Conservation (phyloP, 139 green algal species). For the Pedinophyceae sp. region DNA sequence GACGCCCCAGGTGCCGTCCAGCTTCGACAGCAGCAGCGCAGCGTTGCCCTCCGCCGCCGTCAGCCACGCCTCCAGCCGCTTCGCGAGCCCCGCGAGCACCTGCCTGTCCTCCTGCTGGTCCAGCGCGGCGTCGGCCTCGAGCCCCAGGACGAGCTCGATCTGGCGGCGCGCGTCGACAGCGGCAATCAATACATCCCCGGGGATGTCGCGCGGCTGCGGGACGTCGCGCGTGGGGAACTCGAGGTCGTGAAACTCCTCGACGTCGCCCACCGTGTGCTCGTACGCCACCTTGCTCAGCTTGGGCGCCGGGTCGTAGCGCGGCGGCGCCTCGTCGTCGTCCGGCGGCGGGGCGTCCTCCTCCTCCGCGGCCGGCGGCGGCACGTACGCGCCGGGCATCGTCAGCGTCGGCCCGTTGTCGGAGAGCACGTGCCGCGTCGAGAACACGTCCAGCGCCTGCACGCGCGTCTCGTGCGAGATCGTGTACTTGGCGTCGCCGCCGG, state of each 20-base stretch:
- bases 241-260: background rate
- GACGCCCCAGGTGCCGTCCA: too few relatives aligned
- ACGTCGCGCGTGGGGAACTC: background rate
- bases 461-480: slow-evolving; percentile 15
- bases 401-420: slow-evolving; percentile 25
- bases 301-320: background rate
- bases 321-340: slow-evolving; percentile 19
- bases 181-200: background rate
- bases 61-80: too few relatives aligned
- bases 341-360: slow-evolving; percentile 18
- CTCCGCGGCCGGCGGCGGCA: slow-evolving; percentile 26
- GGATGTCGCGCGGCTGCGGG: background rate
- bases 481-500: slow-evolving; percentile 33
- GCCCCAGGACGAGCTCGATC: too few relatives aligned
- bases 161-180: too few relatives aligned
- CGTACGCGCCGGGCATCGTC: slow-evolving; percentile 23
- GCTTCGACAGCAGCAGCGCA: too few relatives aligned
- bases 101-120: too few relatives aligned
- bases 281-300: background rate
- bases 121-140: too few relatives aligned
- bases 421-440: slow-evolving; percentile 23
- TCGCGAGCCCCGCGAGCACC: too few relatives aligned
- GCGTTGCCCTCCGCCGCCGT: too few relatives aligned
- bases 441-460: slow-evolving; percentile 10
- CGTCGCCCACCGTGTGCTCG: background rate